A percentile compares a stretch with the other conserved stretches of the same genome.
Evolutionary conservation across 2,329 filamentous ascomycete species (phyloP).

Genomic region (Helminthosporium solani): DNA sequence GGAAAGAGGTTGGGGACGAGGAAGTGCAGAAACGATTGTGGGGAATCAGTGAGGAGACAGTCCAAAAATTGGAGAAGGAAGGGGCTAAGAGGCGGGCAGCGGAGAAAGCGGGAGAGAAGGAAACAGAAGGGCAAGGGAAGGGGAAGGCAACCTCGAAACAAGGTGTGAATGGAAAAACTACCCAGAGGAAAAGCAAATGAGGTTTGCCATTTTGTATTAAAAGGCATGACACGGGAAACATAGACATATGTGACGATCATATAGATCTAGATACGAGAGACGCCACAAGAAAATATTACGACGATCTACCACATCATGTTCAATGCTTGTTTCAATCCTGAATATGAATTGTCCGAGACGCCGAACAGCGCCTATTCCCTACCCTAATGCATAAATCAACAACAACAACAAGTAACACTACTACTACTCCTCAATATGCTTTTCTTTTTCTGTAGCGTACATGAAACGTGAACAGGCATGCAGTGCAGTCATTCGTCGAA

Average conservation of each 20-base stretch:
- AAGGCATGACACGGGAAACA: neutral
- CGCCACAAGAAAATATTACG: too few relatives aligned
- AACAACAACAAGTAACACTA: slow-evolving; percentile 1
- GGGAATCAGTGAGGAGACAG: slow-evolving; percentile 78
- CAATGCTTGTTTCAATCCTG: neutral
- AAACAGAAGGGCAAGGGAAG: slow-evolving; percentile 29
- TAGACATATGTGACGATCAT: neutral
- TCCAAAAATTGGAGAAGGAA: slow-evolving; percentile 79
- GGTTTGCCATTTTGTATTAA: neutral
- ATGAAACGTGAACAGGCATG: slow-evolving; percentile 3
- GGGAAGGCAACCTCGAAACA: slow-evolving; percentile 17
- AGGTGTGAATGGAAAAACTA: slow-evolving; percentile 18
- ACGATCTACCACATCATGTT: too few relatives aligned
- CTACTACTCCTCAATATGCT: slow-evolving; percentile 8
- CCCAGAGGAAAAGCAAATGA: slow-evolving; percentile 26
- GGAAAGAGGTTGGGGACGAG: slow-evolving; percentile 76
- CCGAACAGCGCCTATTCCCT: slow-evolving; percentile 4
- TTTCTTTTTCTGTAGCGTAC: neutral
- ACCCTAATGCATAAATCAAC: too few relatives aligned
- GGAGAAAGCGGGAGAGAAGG: slow-evolving; percentile 58
- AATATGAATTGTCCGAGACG: slow-evolving; percentile 1
- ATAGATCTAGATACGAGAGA: too few relatives aligned
- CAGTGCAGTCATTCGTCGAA: slow-evolving; percentile 1
- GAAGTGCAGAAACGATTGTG: slow-evolving; percentile 80
- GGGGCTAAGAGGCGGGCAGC: slow-evolving; percentile 63